Percentiles rank a stretch among this genome's conserved stretches.
These are phyloP conservation scores for Entomortierella parvispora DNA, from an alignment of 192 early-diverging fungal genomes.

Conservation along the genomic window DNA sequence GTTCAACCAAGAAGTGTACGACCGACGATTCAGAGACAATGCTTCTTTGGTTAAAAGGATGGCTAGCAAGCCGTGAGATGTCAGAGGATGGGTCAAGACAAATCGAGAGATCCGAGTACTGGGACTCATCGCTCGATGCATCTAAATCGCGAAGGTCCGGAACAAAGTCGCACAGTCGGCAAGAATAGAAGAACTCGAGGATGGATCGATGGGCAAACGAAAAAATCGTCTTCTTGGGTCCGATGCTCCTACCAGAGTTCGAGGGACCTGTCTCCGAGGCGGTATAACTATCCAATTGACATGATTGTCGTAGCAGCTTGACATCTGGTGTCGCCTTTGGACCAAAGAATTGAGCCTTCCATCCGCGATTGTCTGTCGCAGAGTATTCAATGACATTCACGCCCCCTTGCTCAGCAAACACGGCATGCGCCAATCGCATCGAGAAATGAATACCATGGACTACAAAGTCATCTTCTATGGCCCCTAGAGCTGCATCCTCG, in stretches of 20 bases:
- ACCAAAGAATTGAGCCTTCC: neutral
- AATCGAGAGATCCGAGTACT: no score
- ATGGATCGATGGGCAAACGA: constrained; percentile 1
- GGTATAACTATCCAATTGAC: neutral
- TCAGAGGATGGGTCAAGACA: neutral
- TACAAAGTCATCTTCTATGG: neutral
- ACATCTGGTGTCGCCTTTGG: neutral
- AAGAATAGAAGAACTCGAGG: constrained; percentile 8
- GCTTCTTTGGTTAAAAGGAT: neutral
- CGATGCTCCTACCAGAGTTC: no score
- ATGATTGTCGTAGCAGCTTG: constrained; percentile 3
- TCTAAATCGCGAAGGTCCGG: neutral
- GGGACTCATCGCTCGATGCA: no score
- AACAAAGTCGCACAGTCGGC: neutral
- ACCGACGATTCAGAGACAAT: neutral
- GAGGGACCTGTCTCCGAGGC: no score
- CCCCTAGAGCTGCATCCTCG: neutral
- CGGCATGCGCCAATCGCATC: neutral
- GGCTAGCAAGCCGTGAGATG: neutral
- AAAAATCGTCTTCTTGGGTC: no score
- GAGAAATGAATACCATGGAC: neutral
- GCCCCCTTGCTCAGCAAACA: neutral
- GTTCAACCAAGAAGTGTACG: neutral
- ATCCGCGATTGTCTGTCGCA: neutral
- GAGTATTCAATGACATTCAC: neutral